A percentile compares a stretch with the other conserved stretches of the same genome.
phyloP scores from a whole-genome alignment of 1,284 basidiomycete genomes.

The Ustanciosporium gigantosporum region DNA sequence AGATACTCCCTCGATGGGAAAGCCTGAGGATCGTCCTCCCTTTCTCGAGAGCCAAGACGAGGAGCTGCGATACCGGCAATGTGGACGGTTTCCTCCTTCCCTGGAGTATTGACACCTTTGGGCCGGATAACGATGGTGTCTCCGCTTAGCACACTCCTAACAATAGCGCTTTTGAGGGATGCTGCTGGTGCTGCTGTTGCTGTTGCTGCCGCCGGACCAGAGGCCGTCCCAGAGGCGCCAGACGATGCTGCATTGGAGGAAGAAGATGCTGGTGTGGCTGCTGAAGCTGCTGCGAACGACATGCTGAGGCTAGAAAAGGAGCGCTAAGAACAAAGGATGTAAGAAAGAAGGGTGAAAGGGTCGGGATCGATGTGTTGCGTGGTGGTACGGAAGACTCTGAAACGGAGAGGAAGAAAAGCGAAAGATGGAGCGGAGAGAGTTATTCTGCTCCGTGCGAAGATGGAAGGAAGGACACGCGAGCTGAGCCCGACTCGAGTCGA shows the following conservation, averaged over 20 bases:
- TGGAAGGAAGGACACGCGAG: too few relatives aligned
- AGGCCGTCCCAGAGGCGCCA: background rate
- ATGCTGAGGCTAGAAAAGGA: constrained; percentile 4
- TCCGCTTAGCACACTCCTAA: constrained; percentile 48
- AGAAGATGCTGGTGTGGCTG: constrained; percentile 36
- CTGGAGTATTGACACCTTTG: constrained; percentile 44
- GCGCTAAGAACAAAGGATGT: background rate
- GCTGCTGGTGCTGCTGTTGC: constrained; percentile 10
- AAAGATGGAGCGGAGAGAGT: too few relatives aligned
- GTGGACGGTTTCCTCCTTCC: constrained; percentile 49
- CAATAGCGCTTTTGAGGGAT: constrained; percentile 52
- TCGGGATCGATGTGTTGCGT: too few relatives aligned
- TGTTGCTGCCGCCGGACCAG: background rate
- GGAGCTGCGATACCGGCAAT: constrained; percentile 56
- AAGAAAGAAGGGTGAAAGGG: background rate
- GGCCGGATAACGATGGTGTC: constrained; percentile 55
- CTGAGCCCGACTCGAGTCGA: too few relatives aligned
- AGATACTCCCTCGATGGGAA: constrained; percentile 92
- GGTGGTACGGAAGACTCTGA: too few relatives aligned
- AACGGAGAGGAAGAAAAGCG: too few relatives aligned
- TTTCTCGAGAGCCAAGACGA: constrained; percentile 48
- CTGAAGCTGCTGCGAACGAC: constrained; percentile 40
- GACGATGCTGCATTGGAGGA: constrained; percentile 10
- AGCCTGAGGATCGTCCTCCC: constrained; percentile 72
- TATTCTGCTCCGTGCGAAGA: too few relatives aligned